phyloP scores from a whole-genome alignment of 1,139 yeast genomes.

The Pichia sp. region DNA sequence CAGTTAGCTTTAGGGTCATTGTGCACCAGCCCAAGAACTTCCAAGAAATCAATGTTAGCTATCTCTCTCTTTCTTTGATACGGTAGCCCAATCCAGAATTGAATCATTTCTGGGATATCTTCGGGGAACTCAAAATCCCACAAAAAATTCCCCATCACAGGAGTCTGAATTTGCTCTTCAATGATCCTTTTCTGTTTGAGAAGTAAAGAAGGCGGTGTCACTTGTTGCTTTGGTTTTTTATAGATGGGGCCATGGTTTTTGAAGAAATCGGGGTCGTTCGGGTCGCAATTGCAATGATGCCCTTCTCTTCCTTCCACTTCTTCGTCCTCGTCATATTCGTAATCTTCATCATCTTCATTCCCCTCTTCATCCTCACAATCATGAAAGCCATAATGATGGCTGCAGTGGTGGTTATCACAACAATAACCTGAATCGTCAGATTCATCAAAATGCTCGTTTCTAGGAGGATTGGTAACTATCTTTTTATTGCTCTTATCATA shows the following conservation, averaged over 20 bases:
- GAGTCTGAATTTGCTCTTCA: slow-evolving; percentile 14
- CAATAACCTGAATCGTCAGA: too few species aligned
- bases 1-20: slow-evolving; percentile 50
- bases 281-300: slow-evolving; percentile 7
- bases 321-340: slow-evolving; percentile 13
- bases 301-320: slow-evolving; percentile 16
- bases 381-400: neutral
- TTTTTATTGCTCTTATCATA: slow-evolving; percentile 10
- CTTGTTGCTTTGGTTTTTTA: neutral
- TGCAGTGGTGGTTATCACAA: slow-evolving; percentile 7
- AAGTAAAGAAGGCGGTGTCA: slow-evolving; percentile 5
- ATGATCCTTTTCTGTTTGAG: slow-evolving; percentile 28
- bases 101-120: slow-evolving; percentile 50
- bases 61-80: slow-evolving; percentile 55
- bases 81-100: slow-evolving; percentile 66
- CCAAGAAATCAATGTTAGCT: slow-evolving; percentile 61
- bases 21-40: slow-evolving; percentile 58
- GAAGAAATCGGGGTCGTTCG: neutral
- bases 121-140: slow-evolving; percentile 54
- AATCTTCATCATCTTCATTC: slow-evolving; percentile 11
- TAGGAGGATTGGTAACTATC: neutral
- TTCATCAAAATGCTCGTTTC: neutral
- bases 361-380: slow-evolving; percentile 14
- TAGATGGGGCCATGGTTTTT: neutral
- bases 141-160: slow-evolving; percentile 24